A percentile compares a stretch with the other conserved stretches of the same genome.
Evolutionary conservation across 257 asterid genomes (phyloP).

Genomic region (Solanum corneliomulleri): DNA sequence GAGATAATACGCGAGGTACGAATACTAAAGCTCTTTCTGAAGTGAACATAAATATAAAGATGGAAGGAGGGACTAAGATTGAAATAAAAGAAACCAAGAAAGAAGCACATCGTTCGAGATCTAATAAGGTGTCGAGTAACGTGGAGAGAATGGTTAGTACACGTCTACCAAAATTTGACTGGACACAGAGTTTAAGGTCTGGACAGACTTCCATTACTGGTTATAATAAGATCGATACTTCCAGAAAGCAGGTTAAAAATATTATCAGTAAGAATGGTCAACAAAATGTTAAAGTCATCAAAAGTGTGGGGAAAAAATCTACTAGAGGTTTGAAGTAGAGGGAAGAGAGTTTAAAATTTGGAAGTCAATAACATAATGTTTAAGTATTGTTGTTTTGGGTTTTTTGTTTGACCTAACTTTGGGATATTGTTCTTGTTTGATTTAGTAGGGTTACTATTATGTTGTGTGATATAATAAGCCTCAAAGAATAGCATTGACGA

Average conservation of each 20-base stretch:
- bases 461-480: background rate
- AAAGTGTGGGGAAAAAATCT: background rate
- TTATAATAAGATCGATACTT: background rate
- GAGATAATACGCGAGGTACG: background rate
- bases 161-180: constrained; percentile 23
- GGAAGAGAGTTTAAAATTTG: background rate
- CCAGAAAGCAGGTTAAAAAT: background rate
- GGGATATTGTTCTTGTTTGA: background rate
- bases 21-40: constrained; percentile 21
- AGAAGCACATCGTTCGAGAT: background rate
- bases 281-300: background rate
- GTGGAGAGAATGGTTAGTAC: background rate
- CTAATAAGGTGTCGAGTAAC: background rate
- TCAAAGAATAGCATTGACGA: background rate
- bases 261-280: background rate
- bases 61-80: constrained; percentile 49
- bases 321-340: background rate
- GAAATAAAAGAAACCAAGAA: constrained; percentile 55
- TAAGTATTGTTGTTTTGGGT: background rate
- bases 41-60: constrained; percentile 46
- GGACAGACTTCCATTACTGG: background rate
- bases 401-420: background rate
- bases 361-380: background rate
- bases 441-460: background rate
- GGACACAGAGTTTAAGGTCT: constrained; percentile 52